These are phyloP conservation scores for Wolfiporia cocos DNA, from an alignment of 1,284 basidiomycete species.

Conservation along the genomic window DNA sequence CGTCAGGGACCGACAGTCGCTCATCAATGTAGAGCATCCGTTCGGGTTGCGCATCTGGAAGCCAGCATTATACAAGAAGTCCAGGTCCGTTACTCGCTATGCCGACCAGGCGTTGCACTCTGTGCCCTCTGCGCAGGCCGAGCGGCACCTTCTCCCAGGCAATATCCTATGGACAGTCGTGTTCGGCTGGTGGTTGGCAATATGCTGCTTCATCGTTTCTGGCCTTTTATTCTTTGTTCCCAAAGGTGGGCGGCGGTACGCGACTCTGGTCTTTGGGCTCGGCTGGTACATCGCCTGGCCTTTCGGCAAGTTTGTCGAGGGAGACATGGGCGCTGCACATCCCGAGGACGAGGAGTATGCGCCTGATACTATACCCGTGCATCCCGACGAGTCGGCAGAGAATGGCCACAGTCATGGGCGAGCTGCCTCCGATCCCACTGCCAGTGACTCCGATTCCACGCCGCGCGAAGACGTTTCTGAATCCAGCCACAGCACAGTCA, in stretches of 20 bases:
- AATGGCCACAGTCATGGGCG: neutral
- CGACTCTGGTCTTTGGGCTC: constrained; percentile 84
- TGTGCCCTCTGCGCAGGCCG: constrained; percentile 87
- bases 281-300: constrained; percentile 98
- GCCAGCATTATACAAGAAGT: constrained; percentile 98
- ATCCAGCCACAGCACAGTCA: constrained; percentile 19
- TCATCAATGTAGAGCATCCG: constrained; percentile 98
- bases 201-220: constrained; percentile 66
- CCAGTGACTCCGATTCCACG: constrained; percentile 5
- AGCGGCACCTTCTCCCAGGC: constrained; percentile 85
- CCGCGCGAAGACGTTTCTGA: constrained; percentile 7
- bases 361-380: constrained; percentile 8
- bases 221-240: constrained; percentile 71
- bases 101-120: constrained; percentile 94
- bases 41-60: constrained; percentile 99
- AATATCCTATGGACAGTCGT: constrained; percentile 88
- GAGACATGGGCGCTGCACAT: constrained; percentile 50
- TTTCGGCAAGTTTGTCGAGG: constrained; percentile 98
- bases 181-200: constrained; percentile 91
- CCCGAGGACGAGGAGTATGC: constrained; percentile 39
- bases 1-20: constrained; percentile 93
- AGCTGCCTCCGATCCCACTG: neutral
- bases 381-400: constrained; percentile 4
- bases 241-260: constrained; percentile 78
- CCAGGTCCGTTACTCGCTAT: constrained; percentile 91